Evolutionary conservation across 768 basidiomycete species (phyloP).

Genomic region (Pleurotus tuber-regium): DNA sequence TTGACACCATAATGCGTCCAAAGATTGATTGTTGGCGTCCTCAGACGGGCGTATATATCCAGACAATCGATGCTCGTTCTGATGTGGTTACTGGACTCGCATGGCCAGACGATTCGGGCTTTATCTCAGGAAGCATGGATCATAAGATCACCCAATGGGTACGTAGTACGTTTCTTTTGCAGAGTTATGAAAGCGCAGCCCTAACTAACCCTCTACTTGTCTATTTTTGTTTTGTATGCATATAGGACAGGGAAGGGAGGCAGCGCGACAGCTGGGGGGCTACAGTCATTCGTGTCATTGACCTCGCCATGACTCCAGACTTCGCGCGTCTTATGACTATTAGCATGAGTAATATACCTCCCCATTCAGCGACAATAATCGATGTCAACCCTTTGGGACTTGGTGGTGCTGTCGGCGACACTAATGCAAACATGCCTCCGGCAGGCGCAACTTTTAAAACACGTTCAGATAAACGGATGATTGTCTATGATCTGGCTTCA

Average conservation of each 20-base stretch:
- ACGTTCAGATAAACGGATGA: constrained; percentile 57
- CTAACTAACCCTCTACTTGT: constrained; percentile 12
- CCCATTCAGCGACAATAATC: constrained; percentile 4
- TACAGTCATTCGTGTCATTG: constrained; percentile 77
- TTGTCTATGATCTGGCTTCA: constrained; percentile 72
- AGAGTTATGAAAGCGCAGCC: constrained; percentile 5
- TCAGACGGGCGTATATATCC: constrained; percentile 73
- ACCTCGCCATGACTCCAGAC: constrained; percentile 86
- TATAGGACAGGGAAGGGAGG: constrained; percentile 74
- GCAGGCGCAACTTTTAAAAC: constrained; percentile 31
- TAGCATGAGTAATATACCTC: constrained; percentile 49
- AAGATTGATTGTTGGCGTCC: constrained; percentile 13
- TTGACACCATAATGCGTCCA: background rate
- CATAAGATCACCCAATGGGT: constrained; percentile 85
- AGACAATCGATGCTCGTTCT: constrained; percentile 64
- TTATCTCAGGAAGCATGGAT: constrained; percentile 88
- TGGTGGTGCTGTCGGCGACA: constrained; percentile 25
- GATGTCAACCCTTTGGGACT: constrained; percentile 13
- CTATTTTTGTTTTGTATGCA: background rate
- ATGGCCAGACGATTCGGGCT: constrained; percentile 90
- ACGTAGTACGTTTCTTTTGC: constrained; percentile 21
- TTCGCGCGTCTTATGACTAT: constrained; percentile 80
- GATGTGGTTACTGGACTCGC: constrained; percentile 84
- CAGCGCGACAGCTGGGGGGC: constrained; percentile 63
- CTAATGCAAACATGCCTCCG: constrained; percentile 23